Percentiles rank a stretch among this genome's conserved stretches.
These are phyloP conservation scores for Rhytidiadelphus loreus DNA, from an alignment of 225 moss, liverwort and hornwort species.

Conservation along the genomic window DNA sequence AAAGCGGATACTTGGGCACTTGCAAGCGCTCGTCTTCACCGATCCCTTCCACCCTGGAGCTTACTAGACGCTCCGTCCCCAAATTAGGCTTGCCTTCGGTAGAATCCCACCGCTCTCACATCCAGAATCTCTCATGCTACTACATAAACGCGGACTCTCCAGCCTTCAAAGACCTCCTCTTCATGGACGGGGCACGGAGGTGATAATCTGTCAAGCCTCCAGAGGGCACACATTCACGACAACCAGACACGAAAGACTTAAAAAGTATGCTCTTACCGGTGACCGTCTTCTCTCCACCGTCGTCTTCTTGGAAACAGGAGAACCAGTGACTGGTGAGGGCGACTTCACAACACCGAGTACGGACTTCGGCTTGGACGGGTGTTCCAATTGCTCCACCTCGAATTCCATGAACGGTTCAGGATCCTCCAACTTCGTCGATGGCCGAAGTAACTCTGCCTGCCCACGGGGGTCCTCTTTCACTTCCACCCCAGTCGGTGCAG, in stretches of 20 bases:
- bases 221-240: not conserved
- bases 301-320: slow-evolving; percentile 16
- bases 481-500: not conserved
- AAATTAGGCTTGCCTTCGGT: not conserved
- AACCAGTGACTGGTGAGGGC: not conserved
- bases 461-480: not conserved
- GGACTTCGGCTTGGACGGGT: slow-evolving; percentile 12
- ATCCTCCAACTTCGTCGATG: slow-evolving; percentile 19
- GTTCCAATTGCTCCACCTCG: slow-evolving; percentile 35
- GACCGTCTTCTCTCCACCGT: slow-evolving; percentile 21
- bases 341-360: slow-evolving; percentile 3
- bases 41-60: not conserved
- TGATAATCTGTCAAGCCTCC: not conserved
- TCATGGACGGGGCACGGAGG: not conserved
- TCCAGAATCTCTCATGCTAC: not conserved
- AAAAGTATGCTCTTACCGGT: slow-evolving; percentile 23
- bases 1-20: not conserved
- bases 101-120: not conserved
- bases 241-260: not conserved
- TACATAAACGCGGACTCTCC: not conserved
- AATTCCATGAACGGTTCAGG: slow-evolving; percentile 36
- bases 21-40: not conserved
- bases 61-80: not conserved
- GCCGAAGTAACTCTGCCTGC: not conserved
- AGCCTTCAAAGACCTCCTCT: not conserved